These are phyloP conservation scores for Gamsiella multidivaricata DNA, from an alignment of 192 early-diverging fungal genomes.

Conservation along the genomic window DNA sequence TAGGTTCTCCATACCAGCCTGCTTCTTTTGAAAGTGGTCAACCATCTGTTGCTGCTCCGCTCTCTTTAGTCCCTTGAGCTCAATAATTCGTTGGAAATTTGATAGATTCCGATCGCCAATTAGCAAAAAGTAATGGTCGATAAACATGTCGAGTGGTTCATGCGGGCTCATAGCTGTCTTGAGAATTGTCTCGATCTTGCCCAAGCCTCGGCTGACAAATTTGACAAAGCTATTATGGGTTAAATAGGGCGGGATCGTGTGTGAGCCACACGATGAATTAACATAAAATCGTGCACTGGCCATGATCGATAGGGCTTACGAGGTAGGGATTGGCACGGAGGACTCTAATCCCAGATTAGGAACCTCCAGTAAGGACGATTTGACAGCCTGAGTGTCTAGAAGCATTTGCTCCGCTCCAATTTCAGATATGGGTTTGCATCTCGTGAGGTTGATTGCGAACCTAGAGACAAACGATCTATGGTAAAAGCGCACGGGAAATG, in stretches of 20 bases:
- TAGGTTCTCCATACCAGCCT: conserved; percentile 51
- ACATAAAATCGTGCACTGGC: neutral
- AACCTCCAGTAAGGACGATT: conserved; percentile 82
- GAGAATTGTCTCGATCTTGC: conserved; percentile 86
- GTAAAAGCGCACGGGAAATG: neutral
- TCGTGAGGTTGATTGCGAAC: conserved; percentile 75
- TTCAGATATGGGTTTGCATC: conserved; percentile 88
- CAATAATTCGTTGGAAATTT: conserved; percentile 84
- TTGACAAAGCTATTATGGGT: conserved; percentile 75
- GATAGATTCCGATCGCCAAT: conserved; percentile 75
- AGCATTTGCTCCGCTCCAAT: conserved; percentile 97
- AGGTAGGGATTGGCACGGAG: conserved; percentile 63
- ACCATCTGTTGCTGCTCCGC: conserved; percentile 67
- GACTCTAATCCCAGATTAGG: conserved; percentile 71
- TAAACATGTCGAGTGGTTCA: conserved; percentile 85
- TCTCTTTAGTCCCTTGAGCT: conserved; percentile 81
- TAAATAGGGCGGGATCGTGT: neutral
- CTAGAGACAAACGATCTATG: conserved; percentile 78
- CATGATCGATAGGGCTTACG: conserved; percentile 57
- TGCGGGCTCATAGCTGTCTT: conserved; percentile 89
- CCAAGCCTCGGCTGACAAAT: conserved; percentile 83
- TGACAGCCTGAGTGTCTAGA: conserved; percentile 93
- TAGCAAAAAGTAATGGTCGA: conserved; percentile 90
- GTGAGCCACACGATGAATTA: neutral
- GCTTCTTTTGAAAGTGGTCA: conserved; percentile 63